A percentile compares a stretch with the other conserved stretches of the same genome.
phyloP scores from a whole-genome alignment of 768 basidiomycete species.

The Phylloporus scabripes region DNA sequence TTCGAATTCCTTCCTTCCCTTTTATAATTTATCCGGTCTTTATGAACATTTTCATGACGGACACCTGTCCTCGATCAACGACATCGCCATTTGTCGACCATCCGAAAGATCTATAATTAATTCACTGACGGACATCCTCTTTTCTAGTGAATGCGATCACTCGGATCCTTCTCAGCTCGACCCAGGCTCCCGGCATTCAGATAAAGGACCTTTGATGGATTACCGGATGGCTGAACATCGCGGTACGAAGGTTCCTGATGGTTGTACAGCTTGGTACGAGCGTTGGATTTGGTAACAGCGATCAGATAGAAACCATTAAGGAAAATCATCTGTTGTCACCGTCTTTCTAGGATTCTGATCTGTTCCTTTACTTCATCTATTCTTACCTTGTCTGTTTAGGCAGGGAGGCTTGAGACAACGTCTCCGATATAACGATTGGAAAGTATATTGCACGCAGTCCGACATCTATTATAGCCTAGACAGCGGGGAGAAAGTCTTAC shows the following conservation, averaged over 20 bases:
- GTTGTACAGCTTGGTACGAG: conserved; percentile 21
- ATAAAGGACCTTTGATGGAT: conserved; percentile 62
- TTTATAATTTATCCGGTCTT: conserved; percentile 1
- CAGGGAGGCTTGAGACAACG: background rate
- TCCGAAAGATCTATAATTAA: conserved; percentile 1
- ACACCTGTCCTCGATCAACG: conserved; percentile 5
- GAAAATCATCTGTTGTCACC: background rate
- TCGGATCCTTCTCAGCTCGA: conserved; percentile 81
- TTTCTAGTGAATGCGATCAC: conserved; percentile 63
- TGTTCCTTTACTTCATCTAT: background rate
- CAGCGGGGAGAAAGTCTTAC: too few relatives aligned
- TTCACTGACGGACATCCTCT: conserved; percentile 9
- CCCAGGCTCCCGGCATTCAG: conserved; percentile 84
- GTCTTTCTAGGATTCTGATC: conserved; percentile 1
- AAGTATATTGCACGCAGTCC: background rate
- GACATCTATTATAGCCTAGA: background rate
- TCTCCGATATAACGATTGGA: background rate
- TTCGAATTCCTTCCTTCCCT: background rate
- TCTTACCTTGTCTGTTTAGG: background rate
- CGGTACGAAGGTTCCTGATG: conserved; percentile 4
- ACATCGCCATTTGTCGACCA: background rate
- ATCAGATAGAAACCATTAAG: conserved; percentile 15
- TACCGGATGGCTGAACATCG: background rate
- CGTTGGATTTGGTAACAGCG: conserved; percentile 18
- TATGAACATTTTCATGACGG: background rate